Conservation (phyloP, 306 rosid genomes). For the Oemleria cerasiformis region DNA sequence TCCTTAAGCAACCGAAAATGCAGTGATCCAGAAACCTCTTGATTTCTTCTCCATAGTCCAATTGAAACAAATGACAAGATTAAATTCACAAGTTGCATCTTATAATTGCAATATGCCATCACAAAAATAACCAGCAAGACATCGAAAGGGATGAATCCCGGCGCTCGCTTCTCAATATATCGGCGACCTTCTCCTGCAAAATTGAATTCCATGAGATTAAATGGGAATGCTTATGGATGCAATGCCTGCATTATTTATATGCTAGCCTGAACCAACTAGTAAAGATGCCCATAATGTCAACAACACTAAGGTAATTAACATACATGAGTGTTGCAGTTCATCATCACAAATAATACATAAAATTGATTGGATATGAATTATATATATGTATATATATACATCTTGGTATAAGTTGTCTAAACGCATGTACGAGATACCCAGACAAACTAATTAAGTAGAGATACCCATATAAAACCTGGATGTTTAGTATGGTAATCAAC, state of each 20-base stretch:
- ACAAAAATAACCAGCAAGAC: neutral
- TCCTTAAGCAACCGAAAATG: neutral
- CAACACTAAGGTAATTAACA: neutral
- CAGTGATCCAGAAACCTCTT: neutral
- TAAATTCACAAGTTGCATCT: neutral
- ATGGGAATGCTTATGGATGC: neutral
- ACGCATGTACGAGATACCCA: no score
- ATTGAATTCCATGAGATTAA: neutral
- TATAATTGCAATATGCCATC: neutral
- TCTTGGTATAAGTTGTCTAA: no score
- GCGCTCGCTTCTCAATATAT: neutral
- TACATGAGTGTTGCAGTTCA: neutral
- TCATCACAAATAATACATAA: neutral
- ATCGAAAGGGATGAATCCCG: neutral
- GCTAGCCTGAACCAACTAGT: neutral
- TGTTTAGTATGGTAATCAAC: neutral
- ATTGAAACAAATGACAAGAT: slow-evolving; percentile 1
- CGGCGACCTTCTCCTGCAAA: slow-evolving; percentile 23
- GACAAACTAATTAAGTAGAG: no score
- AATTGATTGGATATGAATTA: neutral
- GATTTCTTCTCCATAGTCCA: neutral
- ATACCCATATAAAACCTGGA: no score
- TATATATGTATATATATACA: no score
- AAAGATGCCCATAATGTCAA: neutral
- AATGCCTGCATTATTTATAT: neutral